phyloP scores from a whole-genome alignment of 2,329 filamentous ascomycete genomes.

The Ophiostoma tasmaniense region DNA sequence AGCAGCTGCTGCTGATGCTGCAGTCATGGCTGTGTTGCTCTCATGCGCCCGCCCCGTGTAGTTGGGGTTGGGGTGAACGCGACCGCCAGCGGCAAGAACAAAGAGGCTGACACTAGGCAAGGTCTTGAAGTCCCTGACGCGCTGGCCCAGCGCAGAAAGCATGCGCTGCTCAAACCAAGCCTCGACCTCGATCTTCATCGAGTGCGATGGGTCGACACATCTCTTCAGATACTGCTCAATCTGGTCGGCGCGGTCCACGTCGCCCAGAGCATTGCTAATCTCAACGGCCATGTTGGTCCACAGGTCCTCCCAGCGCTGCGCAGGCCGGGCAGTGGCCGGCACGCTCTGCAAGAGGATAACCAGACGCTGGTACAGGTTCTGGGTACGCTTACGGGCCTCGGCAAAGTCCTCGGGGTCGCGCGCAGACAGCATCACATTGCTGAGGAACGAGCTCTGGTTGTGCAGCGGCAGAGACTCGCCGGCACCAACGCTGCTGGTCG shows the following conservation, averaged over 20 bases:
- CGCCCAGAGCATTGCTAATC: constrained; percentile 42
- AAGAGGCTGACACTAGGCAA: constrained; percentile 47
- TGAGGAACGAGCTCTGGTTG: neutral
- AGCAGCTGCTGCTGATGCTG: constrained; percentile 22
- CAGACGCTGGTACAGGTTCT: constrained; percentile 44
- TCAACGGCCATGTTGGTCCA: constrained; percentile 47
- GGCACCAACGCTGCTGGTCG: constrained; percentile 43
- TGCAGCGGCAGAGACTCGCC: constrained; percentile 42
- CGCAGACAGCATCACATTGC: constrained; percentile 5
- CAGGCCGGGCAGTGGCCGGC: constrained; percentile 33
- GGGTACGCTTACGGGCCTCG: constrained; percentile 37
- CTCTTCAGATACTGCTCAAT: constrained; percentile 17
- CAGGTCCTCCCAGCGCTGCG: constrained; percentile 43
- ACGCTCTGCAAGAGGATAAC: constrained; percentile 48
- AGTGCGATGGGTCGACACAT: constrained; percentile 6
- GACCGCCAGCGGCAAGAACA: constrained; percentile 45
- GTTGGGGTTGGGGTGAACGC: constrained; percentile 27
- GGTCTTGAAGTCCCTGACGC: constrained; percentile 45
- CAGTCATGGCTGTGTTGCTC: constrained; percentile 15
- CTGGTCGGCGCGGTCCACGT: constrained; percentile 6
- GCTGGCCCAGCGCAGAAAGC: constrained; percentile 38
- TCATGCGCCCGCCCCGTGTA: constrained; percentile 24
- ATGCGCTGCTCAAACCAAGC: constrained; percentile 41
- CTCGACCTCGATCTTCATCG: constrained; percentile 36
- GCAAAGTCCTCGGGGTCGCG: constrained; percentile 27